Evolutionary conservation across 805 yeast genomes (phyloP).

Genomic region (Torulaspora microellipsoides): DNA sequence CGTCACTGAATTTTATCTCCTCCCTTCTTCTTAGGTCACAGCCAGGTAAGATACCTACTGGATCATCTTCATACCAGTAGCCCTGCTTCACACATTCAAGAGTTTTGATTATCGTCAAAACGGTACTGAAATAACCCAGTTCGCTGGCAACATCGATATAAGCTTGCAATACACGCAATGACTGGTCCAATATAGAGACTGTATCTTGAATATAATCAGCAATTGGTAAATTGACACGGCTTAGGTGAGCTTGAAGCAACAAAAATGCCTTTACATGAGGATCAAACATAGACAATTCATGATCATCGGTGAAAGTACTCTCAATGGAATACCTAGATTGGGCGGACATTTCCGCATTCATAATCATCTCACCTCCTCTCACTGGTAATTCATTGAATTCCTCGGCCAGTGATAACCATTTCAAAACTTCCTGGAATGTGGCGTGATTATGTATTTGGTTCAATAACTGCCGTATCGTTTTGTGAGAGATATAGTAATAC

Average conservation of each 20-base stretch:
- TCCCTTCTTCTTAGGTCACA: constrained; percentile 33
- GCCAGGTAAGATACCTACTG: constrained; percentile 45
- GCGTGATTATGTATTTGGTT: constrained; percentile 42
- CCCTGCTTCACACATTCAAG: constrained; percentile 90
- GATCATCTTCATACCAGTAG: constrained; percentile 77
- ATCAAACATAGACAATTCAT: constrained; percentile 72
- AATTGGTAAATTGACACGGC: constrained; percentile 79
- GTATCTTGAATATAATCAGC: constrained; percentile 96
- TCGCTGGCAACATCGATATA: constrained; percentile 87
- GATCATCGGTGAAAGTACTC: constrained; percentile 55
- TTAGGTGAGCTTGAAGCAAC: constrained; percentile 77
- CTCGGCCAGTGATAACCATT: constrained; percentile 48
- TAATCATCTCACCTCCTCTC: constrained; percentile 85
- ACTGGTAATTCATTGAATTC: constrained; percentile 89
- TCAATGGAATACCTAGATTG: constrained; percentile 60
- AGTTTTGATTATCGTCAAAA: constrained; percentile 54
- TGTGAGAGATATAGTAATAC: constrained; percentile 88
- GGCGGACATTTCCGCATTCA: constrained; percentile 78
- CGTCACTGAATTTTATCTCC: constrained; percentile 17
- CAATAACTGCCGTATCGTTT: constrained; percentile 70
- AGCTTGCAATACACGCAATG: constrained; percentile 90
- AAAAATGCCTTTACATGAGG: constrained; percentile 76
- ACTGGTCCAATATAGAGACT: constrained; percentile 86
- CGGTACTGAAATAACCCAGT: constrained; percentile 63
- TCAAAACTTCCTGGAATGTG: constrained; percentile 43